A percentile compares a stretch with the other conserved stretches of the same genome.
phyloP scores from a whole-genome alignment of 352 stramenopile species.

The Elongisporangium senticosum region DNA sequence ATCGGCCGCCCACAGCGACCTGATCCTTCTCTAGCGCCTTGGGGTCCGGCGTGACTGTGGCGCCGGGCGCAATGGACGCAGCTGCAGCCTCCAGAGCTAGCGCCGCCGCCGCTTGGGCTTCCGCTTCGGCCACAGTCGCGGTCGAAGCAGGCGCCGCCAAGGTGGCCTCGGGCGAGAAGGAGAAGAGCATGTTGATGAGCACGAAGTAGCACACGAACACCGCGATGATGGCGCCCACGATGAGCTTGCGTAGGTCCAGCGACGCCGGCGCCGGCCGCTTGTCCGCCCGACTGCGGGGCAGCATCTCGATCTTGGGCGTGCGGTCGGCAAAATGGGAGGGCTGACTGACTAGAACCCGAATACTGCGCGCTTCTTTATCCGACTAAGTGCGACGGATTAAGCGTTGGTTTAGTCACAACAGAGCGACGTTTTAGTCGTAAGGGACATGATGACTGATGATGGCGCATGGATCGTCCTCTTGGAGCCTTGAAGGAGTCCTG shows the following conservation, averaged over 20 bases:
- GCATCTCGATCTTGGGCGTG: constrained; percentile 12
- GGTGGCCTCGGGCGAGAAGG: constrained; percentile 16
- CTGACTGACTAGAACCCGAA: not conserved
- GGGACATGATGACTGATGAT: not conserved
- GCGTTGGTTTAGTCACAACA: too few species aligned
- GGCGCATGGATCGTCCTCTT: not conserved
- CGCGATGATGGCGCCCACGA: constrained; percentile 45
- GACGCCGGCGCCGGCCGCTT: constrained; percentile 1
- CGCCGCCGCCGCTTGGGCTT: not conserved
- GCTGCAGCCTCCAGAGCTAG: not conserved
- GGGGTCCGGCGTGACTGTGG: not conserved
- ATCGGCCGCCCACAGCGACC: constrained; percentile 8
- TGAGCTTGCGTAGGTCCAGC: constrained; percentile 45
- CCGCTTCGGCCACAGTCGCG: not conserved
- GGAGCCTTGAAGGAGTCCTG: too few species aligned
- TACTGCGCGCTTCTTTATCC: not conserved
- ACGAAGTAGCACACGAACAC: constrained; percentile 64
- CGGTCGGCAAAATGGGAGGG: not conserved
- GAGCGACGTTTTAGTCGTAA: too few species aligned
- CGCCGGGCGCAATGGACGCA: not conserved
- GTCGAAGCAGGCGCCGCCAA: not conserved
- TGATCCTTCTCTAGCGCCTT: not conserved
- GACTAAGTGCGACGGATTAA: not conserved
- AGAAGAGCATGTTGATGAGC: constrained; percentile 63
- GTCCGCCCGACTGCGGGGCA: constrained; percentile 18